Percentiles rank a stretch among this genome's conserved stretches.
phyloP scores from a whole-genome alignment of 345 rosid genomes.

The Ricinus communis region DNA sequence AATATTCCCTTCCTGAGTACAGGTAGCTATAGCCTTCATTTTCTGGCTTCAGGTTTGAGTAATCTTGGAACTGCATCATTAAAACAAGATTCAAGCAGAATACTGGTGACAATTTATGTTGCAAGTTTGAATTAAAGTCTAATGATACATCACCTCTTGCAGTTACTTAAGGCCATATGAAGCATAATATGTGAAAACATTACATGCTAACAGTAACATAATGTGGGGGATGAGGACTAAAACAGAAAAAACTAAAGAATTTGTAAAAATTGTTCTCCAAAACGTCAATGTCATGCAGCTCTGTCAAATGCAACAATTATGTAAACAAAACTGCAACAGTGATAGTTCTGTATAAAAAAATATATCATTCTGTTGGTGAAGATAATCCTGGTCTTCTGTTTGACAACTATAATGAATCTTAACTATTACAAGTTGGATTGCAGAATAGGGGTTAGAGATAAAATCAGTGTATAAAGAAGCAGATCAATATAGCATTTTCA shows the following conservation, averaged over 20 bases:
- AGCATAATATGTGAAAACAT: neutral
- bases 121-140: neutral
- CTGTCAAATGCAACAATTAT: too few relatives aligned
- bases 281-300: too few relatives aligned
- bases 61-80: slow-evolving; percentile 41
- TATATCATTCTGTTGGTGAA: too few relatives aligned
- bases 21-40: slow-evolving; percentile 13
- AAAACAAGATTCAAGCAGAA: slow-evolving; percentile 18
- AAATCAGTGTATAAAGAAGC: neutral
- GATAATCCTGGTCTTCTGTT: too few relatives aligned
- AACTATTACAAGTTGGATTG: too few relatives aligned
- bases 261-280: too few relatives aligned
- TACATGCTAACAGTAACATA: too few relatives aligned
- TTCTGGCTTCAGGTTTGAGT: slow-evolving; percentile 46
- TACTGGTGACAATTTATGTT: neutral
- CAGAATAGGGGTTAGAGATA: neutral
- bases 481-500: neutral
- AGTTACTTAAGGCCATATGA: neutral
- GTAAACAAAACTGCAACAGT: too few relatives aligned
- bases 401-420: too few relatives aligned
- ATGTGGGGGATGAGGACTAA: too few relatives aligned
- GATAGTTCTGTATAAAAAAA: too few relatives aligned
- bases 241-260: too few relatives aligned
- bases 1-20: slow-evolving; percentile 16
- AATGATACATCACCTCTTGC: neutral